Conservation (phyloP, 2,329 filamentous ascomycete species). For the Penicillium griseofulvum region DNA sequence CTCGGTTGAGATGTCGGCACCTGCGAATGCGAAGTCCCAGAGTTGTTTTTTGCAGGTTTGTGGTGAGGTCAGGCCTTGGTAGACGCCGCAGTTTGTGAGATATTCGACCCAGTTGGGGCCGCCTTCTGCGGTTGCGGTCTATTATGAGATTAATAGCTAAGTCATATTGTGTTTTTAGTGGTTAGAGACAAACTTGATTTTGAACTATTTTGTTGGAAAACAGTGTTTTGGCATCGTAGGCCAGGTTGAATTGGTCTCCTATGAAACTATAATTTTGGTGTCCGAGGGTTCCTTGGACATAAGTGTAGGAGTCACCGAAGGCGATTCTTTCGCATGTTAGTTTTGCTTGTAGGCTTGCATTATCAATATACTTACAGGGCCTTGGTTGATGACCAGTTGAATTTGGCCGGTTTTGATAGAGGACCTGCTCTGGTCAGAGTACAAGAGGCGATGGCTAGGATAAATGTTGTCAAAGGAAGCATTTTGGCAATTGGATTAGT, state of each 20-base stretch:
- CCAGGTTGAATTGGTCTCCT: conserved; percentile 50
- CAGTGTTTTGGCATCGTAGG: conserved; percentile 46
- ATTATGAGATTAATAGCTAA: conserved; percentile 13
- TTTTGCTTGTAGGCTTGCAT: no score
- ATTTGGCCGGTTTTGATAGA: conserved; percentile 8
- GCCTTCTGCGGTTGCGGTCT: conserved; percentile 51
- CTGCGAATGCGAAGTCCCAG: conserved; percentile 59
- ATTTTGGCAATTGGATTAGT: not conserved
- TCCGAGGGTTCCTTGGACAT: conserved; percentile 54
- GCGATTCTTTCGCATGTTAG: conserved; percentile 20
- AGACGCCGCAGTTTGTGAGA: conserved; percentile 51
- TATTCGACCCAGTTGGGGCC: conserved; percentile 57
- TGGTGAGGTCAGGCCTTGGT: conserved; percentile 46
- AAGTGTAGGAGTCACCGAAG: conserved; percentile 42
- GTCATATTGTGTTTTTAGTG: not conserved
- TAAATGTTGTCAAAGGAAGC: not conserved
- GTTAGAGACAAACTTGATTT: conserved; percentile 32
- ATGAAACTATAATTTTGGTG: conserved; percentile 55
- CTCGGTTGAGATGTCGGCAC: conserved; percentile 49
- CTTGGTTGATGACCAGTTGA: conserved; percentile 19
- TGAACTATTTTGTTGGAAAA: conserved; percentile 52
- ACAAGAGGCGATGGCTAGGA: not conserved
- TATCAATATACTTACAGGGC: conserved; percentile 5
- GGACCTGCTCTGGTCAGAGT: conserved; percentile 2
- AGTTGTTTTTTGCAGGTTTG: conserved; percentile 48